Percentiles rank a stretch among this genome's conserved stretches.
Conservation (phyloP, 2,329 filamentous ascomycete genomes). For the Penicillium italicum region DNA sequence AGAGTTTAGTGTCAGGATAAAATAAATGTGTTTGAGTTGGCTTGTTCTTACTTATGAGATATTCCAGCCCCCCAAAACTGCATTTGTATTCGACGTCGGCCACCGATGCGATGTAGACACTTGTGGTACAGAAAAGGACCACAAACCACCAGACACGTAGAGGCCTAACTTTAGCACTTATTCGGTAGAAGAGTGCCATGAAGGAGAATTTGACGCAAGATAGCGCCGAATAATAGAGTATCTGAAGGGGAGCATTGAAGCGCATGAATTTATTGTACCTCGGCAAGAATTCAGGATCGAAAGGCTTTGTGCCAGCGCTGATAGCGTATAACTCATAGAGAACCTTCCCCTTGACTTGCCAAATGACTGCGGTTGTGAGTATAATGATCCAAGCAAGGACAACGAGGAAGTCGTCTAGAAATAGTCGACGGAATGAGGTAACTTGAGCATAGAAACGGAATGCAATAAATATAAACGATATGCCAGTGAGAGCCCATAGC, state of each 20-base stretch:
- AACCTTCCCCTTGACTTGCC: conserved; percentile 11
- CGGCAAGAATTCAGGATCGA: conserved; percentile 4
- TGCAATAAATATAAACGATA: conserved; percentile 7
- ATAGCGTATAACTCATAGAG: conserved; percentile 14
- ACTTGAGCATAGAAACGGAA: conserved; percentile 14
- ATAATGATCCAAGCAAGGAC: conserved; percentile 16
- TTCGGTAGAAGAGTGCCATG: conserved; percentile 16
- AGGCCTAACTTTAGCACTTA: conserved; percentile 13
- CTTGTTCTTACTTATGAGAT: conserved; percentile 14
- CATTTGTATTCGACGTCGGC: conserved; percentile 19
- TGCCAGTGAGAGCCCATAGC: conserved; percentile 14
- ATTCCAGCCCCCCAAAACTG: conserved; percentile 9
- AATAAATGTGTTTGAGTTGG: background rate
- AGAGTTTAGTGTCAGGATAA: background rate
- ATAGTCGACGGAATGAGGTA: conserved; percentile 11
- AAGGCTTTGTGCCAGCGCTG: conserved; percentile 1
- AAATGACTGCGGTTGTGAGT: conserved; percentile 14
- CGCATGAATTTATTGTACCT: conserved; percentile 12
- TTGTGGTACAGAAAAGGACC: conserved; percentile 8
- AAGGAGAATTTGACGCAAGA: conserved; percentile 21
- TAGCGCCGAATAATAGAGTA: conserved; percentile 16
- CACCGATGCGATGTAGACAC: conserved; percentile 14
- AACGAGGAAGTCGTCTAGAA: conserved; percentile 17
- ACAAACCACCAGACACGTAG: conserved; percentile 19
- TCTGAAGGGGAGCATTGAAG: conserved; percentile 12